These are phyloP conservation scores for Marasmius tenuissimus DNA, from an alignment of 1,284 basidiomycete genomes.

Conservation along the genomic window DNA sequence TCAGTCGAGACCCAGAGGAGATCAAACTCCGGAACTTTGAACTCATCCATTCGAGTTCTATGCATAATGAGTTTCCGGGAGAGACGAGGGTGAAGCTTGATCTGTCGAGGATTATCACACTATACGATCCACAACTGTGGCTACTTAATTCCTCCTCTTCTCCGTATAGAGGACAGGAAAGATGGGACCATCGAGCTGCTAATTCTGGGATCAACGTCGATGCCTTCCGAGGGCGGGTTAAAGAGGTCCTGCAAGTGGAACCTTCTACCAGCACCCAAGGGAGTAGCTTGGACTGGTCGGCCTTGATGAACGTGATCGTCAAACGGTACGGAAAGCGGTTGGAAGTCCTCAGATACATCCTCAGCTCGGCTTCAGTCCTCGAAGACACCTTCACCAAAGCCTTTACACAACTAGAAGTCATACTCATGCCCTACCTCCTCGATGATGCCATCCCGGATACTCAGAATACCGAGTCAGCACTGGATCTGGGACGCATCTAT, in stretches of 20 bases:
- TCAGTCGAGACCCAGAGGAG: background rate
- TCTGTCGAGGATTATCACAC: slow-evolving; percentile 37
- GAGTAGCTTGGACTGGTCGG: slow-evolving; percentile 45
- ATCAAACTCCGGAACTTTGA: slow-evolving; percentile 23
- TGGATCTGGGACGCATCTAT: slow-evolving; percentile 26
- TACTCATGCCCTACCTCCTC: slow-evolving; percentile 37
- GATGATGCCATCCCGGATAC: slow-evolving; percentile 7
- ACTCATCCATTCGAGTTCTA: slow-evolving; percentile 34
- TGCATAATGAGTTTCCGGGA: slow-evolving; percentile 42
- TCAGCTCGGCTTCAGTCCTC: slow-evolving; percentile 23
- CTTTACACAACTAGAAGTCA: slow-evolving; percentile 30
- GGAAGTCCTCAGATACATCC: slow-evolving; percentile 36
- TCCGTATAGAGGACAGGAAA: slow-evolving; percentile 14
- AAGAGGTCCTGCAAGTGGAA: slow-evolving; percentile 18
- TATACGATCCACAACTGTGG: slow-evolving; percentile 40
- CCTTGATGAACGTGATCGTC: slow-evolving; percentile 37
- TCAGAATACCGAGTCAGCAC: background rate
- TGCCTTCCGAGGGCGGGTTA: slow-evolving; percentile 22
- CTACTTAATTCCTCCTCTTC: slow-evolving; percentile 32
- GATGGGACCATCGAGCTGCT: slow-evolving; percentile 33
- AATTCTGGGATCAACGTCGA: slow-evolving; percentile 17
- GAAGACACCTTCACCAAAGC: slow-evolving; percentile 20
- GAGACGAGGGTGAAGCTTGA: slow-evolving; percentile 44
- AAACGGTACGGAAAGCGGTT: slow-evolving; percentile 44
- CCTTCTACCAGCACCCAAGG: background rate